These are phyloP conservation scores for Botrytis tulipae DNA, from an alignment of 2,329 filamentous ascomycete species.

Conservation along the genomic window DNA sequence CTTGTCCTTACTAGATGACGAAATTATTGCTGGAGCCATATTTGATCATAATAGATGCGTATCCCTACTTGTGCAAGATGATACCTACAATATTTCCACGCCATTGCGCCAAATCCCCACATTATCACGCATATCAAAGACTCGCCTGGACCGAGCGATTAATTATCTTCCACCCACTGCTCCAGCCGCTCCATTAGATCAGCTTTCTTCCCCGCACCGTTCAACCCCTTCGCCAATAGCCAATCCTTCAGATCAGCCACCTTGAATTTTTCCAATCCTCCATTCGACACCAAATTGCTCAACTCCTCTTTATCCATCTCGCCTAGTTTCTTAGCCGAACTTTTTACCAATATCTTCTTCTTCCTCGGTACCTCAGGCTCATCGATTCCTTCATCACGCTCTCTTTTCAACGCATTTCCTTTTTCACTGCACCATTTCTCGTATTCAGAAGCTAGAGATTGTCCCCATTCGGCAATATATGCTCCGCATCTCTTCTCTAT, in stretches of 20 bases:
- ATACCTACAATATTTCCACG: no score
- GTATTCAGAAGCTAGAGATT: constrained; percentile 56
- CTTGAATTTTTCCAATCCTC: constrained; percentile 18
- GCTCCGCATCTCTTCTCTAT: constrained; percentile 80
- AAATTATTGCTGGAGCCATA: background rate
- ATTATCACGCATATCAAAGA: background rate
- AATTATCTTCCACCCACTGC: constrained; percentile 12
- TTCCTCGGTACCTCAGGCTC: constrained; percentile 5
- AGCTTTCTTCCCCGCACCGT: constrained; percentile 8
- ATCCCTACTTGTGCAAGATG: background rate
- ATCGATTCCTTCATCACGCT: background rate
- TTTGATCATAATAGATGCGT: background rate
- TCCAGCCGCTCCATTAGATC: constrained; percentile 14
- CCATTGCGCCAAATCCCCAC: background rate
- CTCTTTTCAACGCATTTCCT: constrained; percentile 6
- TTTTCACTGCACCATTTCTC: background rate
- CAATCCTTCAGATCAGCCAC: constrained; percentile 19
- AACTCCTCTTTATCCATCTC: constrained; percentile 18
- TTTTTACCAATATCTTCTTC: background rate
- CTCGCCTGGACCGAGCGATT: background rate
- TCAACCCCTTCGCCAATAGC: constrained; percentile 5
- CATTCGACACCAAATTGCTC: constrained; percentile 6
- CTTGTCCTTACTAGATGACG: background rate
- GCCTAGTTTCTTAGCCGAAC: constrained; percentile 6
- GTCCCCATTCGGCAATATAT: constrained; percentile 75